Base-by-base conservation (phyloP, 371 early-diverging fungal species). In the Neoconidiobolus thromboides region DNA sequence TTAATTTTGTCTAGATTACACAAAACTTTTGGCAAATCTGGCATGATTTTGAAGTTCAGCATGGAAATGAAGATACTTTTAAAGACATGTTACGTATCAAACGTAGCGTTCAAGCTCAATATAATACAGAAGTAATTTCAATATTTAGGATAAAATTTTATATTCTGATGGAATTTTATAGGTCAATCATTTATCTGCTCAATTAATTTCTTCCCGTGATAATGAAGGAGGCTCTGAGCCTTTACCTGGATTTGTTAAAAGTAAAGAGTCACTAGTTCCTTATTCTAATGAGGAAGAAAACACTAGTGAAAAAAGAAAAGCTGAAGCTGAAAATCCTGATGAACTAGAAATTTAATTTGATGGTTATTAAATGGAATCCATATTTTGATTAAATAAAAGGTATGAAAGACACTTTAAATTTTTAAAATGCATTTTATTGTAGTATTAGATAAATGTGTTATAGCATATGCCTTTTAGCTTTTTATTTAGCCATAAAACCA, bases 41-140 rank as follows among this genome's bases (percentile, higher is more conserved):
- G 98, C 86, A 91, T 60, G 87, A 89, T 60, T 98, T 96, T 69
- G 98, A 98, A 74, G 92, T 94, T 14, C 80, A 84, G 65, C 88
- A 90, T 66, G 98, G 98, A 53, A 93, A 91, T 68, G 96, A 98
- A 70, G 95, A 95, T 60, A 93, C 96, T 3, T 96, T 92, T 72
- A 92, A 89, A 71, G 96, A 96, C 65, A 94, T 94, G 95, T 75
- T 97, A 48, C 78, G 97, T 41, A 85, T 95, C 64, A 93, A 93
- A 69, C 86, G 98, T n/a, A 75, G 78, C 43, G 87, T 87, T 1
- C 85, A 86, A 65, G 84, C 87, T 39, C 76, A 80, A 51, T 86
- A 71, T 72, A 85, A 82, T 62, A 83, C 86, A 3, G 89, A 90
- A 50, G 70, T 73, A 63, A 70, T 68, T 55, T 73, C 68, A 12